These are phyloP conservation scores for Scorias spongiosa DNA, from an alignment of 2,329 filamentous ascomycete species.

Conservation along the genomic window DNA sequence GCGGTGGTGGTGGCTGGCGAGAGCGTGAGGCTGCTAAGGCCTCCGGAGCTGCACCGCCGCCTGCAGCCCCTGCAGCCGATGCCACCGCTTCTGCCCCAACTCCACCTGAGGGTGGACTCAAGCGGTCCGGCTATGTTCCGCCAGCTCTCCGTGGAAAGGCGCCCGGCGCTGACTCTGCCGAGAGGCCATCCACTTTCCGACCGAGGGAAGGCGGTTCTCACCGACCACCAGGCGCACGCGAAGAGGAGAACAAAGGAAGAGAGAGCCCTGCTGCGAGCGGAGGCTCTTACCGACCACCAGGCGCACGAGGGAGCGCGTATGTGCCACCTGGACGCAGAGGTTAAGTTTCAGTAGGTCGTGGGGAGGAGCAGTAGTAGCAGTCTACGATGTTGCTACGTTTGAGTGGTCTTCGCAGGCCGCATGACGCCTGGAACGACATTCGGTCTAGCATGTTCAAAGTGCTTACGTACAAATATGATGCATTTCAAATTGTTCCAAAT, in stretches of 20 bases:
- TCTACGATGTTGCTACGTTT: no score
- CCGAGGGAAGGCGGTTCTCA: not conserved
- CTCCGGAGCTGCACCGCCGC: constrained; percentile 18
- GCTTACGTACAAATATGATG: no score
- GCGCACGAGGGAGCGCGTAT: constrained; percentile 2
- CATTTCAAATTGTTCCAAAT: no score
- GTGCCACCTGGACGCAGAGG: not conserved
- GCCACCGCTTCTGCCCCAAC: constrained; percentile 17
- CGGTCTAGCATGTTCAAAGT: no score
- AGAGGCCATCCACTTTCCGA: constrained; percentile 13
- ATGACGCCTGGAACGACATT: no score
- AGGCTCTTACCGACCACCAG: constrained; percentile 13
- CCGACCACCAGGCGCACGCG: constrained; percentile 8
- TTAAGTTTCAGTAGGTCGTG: no score
- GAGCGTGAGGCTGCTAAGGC: constrained; percentile 48
- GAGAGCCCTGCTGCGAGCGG: constrained; percentile 3
- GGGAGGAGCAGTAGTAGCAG: no score
- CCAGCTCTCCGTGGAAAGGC: constrained; percentile 25
- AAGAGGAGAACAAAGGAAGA: constrained; percentile 9
- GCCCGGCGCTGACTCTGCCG: constrained; percentile 15
- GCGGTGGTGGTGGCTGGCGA: constrained; percentile 50
- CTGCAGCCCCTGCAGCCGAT: constrained; percentile 21
- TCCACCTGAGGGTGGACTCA: constrained; percentile 26
- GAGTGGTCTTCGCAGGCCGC: no score
- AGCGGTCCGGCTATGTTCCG: constrained; percentile 30